Evolutionary conservation across 2,329 filamentous ascomycete species (phyloP), one percentile per base, ranked within the genome.

Genomic region (Microdochium paspali): DNA sequence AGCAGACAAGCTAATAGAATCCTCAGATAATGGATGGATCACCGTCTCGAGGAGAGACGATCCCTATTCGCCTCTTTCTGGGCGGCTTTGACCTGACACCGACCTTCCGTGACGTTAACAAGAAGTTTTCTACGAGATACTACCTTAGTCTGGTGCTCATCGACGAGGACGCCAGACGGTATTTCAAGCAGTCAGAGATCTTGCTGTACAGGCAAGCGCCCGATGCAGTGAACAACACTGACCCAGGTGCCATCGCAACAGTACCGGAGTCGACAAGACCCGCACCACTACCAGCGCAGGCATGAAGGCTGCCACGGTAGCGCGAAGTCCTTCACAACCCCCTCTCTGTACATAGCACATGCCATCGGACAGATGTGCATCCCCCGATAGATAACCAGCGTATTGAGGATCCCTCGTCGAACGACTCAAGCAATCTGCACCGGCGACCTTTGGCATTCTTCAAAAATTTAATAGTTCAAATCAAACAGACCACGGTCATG

Each of bases 131-230:
- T 24, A 97, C 91, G 31, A 79, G 93, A 60, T 98, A 98, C 71
- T 98, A 98, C 70, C 79, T 98, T 53, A 96, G 90, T 64, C 72
- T 98, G 52, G 93, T 98, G 21, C 77, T 96, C 56, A 96, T 96
- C 56, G 90, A 96, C 61, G 90, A 96, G 80, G 93, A 98, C 66
- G 93, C 93, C 45, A 83, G 93, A 59, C 82, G 93, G 59, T 98
- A 98, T 71, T 98, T 98, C 72, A 98, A 98, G 69, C 93, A 98
- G 68, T 96, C 90, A 46, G 93, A 98, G 71, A 98, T 98, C 63
- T 90, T 96, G 49, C 82, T 98, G 46, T 97, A 87, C 72, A 84
- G 93, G 54, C 93, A 97, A 65, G 75, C 80, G 18, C 79, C 80
- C 6, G 80, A 84, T 53, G 69, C 76, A 44, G 65, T 68, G 39